Evolutionary conservation across 2,329 filamentous ascomycete genomes (phyloP).

Genomic region (Talaromyces islandicus): DNA sequence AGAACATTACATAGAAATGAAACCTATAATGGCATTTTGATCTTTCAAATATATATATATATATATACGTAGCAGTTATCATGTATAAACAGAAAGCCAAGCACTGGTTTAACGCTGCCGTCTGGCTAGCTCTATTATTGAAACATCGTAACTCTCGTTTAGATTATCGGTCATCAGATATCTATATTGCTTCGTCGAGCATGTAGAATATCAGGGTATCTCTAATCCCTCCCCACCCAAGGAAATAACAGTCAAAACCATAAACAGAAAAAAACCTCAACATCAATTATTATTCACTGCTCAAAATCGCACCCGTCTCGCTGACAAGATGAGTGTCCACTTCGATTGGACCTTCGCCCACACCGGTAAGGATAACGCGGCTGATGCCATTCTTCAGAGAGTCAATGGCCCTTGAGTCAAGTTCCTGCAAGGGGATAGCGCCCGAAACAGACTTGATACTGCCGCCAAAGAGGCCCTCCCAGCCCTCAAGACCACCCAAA

Average conservation of each 20-base stretch:
- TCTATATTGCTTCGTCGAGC: neutral
- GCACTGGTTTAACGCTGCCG: no score
- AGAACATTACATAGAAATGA: neutral
- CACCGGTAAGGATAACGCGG: conserved; percentile 82
- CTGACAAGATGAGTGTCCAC: conserved; percentile 71
- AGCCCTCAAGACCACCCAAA: conserved; percentile 56
- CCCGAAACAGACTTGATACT: conserved; percentile 48
- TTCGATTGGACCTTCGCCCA: conserved; percentile 81
- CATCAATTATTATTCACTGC: neutral
- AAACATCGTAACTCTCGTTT: neutral
- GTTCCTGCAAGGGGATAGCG: conserved; percentile 57
- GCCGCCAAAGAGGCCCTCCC: conserved; percentile 54
- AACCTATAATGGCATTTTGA: neutral
- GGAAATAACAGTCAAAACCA: neutral
- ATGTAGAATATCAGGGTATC: neutral
- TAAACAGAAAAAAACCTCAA: neutral
- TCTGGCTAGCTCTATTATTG: neutral
- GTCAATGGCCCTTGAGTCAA: conserved; percentile 48
- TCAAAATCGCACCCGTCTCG: conserved; percentile 52
- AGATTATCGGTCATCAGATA: neutral
- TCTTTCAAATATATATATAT: neutral
- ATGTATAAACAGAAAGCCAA: no score
- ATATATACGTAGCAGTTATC: no score
- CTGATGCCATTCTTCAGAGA: conserved; percentile 73
- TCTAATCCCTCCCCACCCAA: neutral